A percentile compares a stretch with the other conserved stretches of the same genome.
phyloP scores from a whole-genome alignment of 2,329 filamentous ascomycete genomes.

The Hyphodiscus sp. region DNA sequence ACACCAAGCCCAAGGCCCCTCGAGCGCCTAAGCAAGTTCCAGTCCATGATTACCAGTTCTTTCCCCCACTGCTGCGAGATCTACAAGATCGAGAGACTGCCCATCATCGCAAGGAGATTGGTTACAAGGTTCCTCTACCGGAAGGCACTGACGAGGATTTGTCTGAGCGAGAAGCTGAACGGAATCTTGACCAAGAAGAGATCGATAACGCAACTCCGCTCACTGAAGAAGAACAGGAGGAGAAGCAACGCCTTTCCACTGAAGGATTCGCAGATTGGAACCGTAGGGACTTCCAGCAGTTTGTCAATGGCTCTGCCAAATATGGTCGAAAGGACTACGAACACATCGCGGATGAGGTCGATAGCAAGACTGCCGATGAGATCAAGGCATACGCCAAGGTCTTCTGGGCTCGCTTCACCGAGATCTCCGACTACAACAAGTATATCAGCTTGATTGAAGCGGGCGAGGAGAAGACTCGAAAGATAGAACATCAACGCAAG shows the following conservation, averaged over 20 bases:
- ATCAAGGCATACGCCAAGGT: conserved; percentile 88
- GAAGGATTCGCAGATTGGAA: conserved; percentile 95
- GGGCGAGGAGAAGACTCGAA: conserved; percentile 82
- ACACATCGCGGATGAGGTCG: conserved; percentile 80
- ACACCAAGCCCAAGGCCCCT: conserved; percentile 92
- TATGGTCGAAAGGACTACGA: conserved; percentile 84
- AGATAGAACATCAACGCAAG: conserved; percentile 87
- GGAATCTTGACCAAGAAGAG: conserved; percentile 79
- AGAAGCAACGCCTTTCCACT: conserved; percentile 75
- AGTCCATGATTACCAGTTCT: conserved; percentile 97
- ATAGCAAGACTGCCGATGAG: conserved; percentile 80
- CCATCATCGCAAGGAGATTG: conserved; percentile 91
- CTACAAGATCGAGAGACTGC: conserved; percentile 96
- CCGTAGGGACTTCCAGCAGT: conserved; percentile 95
- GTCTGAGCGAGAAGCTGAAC: conserved; percentile 79
- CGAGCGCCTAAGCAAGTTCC: conserved; percentile 86
- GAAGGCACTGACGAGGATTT: conserved; percentile 86
- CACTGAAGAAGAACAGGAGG: conserved; percentile 80
- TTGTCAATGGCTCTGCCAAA: conserved; percentile 90
- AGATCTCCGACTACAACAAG: conserved; percentile 84
- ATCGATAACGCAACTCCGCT: conserved; percentile 88
- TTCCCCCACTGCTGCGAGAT: conserved; percentile 74
- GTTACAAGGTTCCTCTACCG: conserved; percentile 84
- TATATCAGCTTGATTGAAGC: conserved; percentile 85
- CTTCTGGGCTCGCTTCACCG: conserved; percentile 92